Base-by-base conservation (phyloP, 164 flowering plant genomes). In the Magnolia officinalis region DNA sequence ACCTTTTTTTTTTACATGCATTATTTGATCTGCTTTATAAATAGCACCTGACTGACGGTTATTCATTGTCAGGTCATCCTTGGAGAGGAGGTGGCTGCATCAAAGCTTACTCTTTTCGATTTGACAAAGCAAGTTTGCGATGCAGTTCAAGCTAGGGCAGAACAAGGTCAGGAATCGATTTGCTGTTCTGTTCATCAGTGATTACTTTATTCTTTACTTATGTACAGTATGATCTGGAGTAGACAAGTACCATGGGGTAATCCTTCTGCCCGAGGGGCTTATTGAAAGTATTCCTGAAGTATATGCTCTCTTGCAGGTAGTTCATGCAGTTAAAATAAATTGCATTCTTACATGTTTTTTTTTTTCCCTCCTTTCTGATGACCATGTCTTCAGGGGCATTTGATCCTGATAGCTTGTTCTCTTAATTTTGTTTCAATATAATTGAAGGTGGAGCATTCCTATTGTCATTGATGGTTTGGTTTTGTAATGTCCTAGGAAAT, bases 201-300 rank as follows among this genome's bases (percentile, higher is more conserved):
- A 6, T 75, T 64, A 24, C 0, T 18, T 29, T 51, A 19, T 13
- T 50, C 51, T 5, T 45, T 69, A 14, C 61, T 72, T 2, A 21
- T 67, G 58, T 69, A 78, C 49, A 13, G 24, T 6, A 16, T 72
- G 23, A 52, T 67, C 74, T 72, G 69, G 18, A 70, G 49, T 90
- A 96, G 99, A 94, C 68, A 96, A 94, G 84, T 70, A 94, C 83
- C 99, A 96, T 82, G 99, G 99, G 16, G 99, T 96, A 70, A 87
- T 96, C 84, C 83, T 96, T 37, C 76, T 96, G 68, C 99, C 99
- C 0, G 99, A 96, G 84, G 99, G 99, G 61, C 92, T 96, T 11
- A 92, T 96, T 63, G 99, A 94, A 83, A 96, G 91, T 82, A 96
- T 96, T 82, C 99, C 99, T 76, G 99, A 96, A 87, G 88, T 96